Base-by-base conservation (phyloP, 2,329 filamentous ascomycete species). In the Sarocladiaceae sp. region DNA sequence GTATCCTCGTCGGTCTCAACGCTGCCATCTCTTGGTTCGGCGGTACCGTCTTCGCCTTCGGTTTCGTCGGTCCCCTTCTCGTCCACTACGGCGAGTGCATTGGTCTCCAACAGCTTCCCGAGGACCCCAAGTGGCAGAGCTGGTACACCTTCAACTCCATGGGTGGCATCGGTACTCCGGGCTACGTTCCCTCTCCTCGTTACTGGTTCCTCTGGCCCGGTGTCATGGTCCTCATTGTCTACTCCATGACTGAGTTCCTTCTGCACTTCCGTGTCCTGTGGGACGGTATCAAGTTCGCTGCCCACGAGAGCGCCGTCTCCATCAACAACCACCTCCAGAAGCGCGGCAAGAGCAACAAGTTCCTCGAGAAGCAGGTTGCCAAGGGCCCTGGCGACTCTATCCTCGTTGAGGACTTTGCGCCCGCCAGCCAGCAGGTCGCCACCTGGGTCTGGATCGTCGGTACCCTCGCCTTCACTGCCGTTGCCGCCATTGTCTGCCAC, bases 1-100 rank as follows among this genome's bases (percentile, higher is more conserved):
- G 66, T 9, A 72, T 82, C 2, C 59, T 82, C 16, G 66, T 78
- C 52, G 48, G 65, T 2, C 45, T 69, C 48, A 82, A 80, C 57
- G 70, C 74, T 13, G 72, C 75, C 19, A 53, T 77, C 45, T 81
- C 77, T 9, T 78, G 78, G 68, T 74, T 74, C 48, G 64, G 52
- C 12, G 78, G 78, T 15, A 73, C 71, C 13, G 63, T 80, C 40
- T 57, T 76, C 21, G 75, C 76, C 19, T 80, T 73, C 13, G 34
- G 70, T 61, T 6, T 80, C 60, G 75, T 77, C 43, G 69, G 66
- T 5, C 66, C 65, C 37, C 51, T 70, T 1, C 62, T 68, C 1
- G 63, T 63, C 2, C 67, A 75, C 46, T 76, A 73, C 3, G 76
- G 75, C 41, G 75, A 59, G 21, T 69, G 69, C 12, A 66, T 70